These are phyloP conservation scores for Huntiella savannae DNA, from an alignment of 2,329 filamentous ascomycete genomes.

Conservation along the genomic window DNA sequence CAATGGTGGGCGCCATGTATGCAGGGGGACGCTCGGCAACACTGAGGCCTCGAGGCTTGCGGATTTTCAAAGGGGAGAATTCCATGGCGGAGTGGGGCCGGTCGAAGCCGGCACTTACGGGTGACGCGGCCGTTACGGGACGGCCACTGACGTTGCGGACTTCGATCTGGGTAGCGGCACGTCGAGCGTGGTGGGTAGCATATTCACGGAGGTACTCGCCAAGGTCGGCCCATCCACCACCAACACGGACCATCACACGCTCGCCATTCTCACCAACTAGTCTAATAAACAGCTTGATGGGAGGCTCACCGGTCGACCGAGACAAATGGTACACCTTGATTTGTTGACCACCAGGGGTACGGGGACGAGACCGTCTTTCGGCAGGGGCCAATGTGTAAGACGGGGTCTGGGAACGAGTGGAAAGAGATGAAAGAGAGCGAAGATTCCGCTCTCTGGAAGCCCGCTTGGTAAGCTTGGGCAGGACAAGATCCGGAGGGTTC, in stretches of 20 bases:
- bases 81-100: conserved; percentile 20
- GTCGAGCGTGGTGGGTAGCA: conserved; percentile 74
- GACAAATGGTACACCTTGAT: conserved; percentile 88
- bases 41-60: conserved; percentile 32
- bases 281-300: conserved; percentile 87
- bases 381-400: conserved; percentile 53
- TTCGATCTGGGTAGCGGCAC: conserved; percentile 37
- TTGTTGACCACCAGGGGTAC: conserved; percentile 36
- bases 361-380: conserved; percentile 25
- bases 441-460: conserved; percentile 25
- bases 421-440: conserved; percentile 32
- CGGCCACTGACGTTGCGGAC: conserved; percentile 17
- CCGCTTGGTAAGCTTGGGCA: conserved; percentile 25
- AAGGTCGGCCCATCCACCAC: conserved; percentile 93
- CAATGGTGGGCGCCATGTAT: conserved; percentile 23
- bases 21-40: conserved; percentile 17
- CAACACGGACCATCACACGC: conserved; percentile 92
- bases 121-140: not conserved
- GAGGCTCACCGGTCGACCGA: conserved; percentile 62
- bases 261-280: conserved; percentile 79
- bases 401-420: conserved; percentile 40
- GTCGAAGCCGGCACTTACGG: conserved; percentile 22
- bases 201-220: conserved; percentile 91
- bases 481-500: conserved; percentile 38
- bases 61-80: conserved; percentile 26